These are phyloP conservation scores for Gremmenia infestans DNA, from an alignment of 2,329 filamentous ascomycete species.

Conservation along the genomic window DNA sequence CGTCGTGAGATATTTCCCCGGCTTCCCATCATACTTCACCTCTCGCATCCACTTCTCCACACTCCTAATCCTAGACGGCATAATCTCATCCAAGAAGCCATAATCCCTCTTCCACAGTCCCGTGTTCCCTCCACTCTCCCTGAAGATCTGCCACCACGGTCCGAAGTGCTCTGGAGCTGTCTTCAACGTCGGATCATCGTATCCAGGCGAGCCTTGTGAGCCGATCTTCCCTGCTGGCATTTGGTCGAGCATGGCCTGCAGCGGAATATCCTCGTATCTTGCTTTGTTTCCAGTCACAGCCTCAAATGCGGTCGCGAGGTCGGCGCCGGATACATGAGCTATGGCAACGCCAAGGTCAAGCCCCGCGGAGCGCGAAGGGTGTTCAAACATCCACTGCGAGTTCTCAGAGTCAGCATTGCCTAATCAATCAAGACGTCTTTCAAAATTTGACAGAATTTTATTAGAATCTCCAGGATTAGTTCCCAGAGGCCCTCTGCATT, in stretches of 20 bases:
- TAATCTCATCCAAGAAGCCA: conserved; percentile 18
- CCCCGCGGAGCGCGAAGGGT: conserved; percentile 15
- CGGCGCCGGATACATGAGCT: conserved; percentile 15
- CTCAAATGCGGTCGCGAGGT: conserved; percentile 10
- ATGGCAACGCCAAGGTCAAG: conserved; percentile 20
- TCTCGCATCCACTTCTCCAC: conserved; percentile 15
- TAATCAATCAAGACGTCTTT: no score
- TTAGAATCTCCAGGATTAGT: no score
- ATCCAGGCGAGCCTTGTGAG: background rate
- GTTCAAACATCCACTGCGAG: conserved; percentile 19
- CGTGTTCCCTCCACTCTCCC: conserved; percentile 4
- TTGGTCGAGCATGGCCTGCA: background rate
- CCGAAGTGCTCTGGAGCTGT: conserved; percentile 10
- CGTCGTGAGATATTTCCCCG: conserved; percentile 7
- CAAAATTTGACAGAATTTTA: no score
- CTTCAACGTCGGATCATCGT: conserved; percentile 13
- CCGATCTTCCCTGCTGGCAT: conserved; percentile 1
- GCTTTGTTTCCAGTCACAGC: conserved; percentile 10
- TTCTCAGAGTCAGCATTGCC: no score
- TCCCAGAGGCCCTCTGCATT: no score
- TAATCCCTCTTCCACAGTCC: conserved; percentile 15
- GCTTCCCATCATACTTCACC: conserved; percentile 13
- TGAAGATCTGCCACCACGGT: conserved; percentile 13
- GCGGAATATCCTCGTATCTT: conserved; percentile 8
- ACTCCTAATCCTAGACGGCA: conserved; percentile 13